Conservation (phyloP, 139 green algal species). For the Yamagishiella unicocca region DNA sequence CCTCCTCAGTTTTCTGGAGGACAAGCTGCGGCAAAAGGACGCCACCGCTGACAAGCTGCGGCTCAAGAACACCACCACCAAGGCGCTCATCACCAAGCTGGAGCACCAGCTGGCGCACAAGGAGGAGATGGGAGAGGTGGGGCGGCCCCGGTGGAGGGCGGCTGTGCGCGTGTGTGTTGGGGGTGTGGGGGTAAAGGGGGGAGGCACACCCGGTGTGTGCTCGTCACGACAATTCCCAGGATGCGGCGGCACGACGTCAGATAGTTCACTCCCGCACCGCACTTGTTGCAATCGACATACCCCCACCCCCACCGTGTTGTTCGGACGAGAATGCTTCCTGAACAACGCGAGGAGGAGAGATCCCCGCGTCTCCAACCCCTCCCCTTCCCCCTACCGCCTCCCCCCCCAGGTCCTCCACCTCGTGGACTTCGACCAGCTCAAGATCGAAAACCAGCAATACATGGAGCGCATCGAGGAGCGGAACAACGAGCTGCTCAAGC, state of each 20-base stretch:
- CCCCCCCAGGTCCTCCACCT: constrained; percentile 68
- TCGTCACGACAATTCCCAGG: too few relatives aligned
- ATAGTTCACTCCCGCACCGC: too few relatives aligned
- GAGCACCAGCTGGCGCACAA: constrained; percentile 84
- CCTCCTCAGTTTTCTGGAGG: constrained; percentile 75
- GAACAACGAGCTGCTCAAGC: constrained; percentile 86
- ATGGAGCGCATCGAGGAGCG: constrained; percentile 87
- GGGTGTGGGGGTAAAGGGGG: not conserved
- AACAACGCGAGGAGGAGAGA: too few relatives aligned
- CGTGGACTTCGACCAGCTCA: constrained; percentile 94
- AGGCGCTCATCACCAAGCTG: constrained; percentile 78
- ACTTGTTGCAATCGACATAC: too few relatives aligned
- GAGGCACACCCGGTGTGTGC: too few relatives aligned
- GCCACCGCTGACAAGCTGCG: constrained; percentile 79
- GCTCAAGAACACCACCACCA: constrained; percentile 81
- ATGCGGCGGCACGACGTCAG: too few relatives aligned
- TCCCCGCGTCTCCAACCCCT: not conserved
- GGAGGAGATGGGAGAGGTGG: constrained; percentile 84
- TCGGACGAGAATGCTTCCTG: too few relatives aligned
- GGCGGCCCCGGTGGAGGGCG: not conserved
- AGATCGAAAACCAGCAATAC: constrained; percentile 94
- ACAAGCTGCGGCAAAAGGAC: constrained; percentile 79
- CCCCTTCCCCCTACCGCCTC: not conserved
- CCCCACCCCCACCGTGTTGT: too few relatives aligned
- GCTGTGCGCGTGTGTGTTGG: not conserved